Conservation (phyloP, 805 yeast genomes). For the Candida awuae region DNA sequence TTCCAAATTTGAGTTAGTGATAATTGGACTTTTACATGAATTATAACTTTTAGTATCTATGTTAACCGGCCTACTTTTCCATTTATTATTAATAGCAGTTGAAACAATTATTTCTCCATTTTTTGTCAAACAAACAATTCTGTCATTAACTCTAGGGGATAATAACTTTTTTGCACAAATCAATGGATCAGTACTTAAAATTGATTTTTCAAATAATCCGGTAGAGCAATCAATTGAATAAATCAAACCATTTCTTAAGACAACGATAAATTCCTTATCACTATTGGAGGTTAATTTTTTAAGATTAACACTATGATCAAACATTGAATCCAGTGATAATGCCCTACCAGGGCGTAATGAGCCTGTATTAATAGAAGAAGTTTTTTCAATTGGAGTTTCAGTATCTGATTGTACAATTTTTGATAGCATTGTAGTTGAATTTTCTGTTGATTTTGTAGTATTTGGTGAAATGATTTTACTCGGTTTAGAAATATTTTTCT, state of each 20-base stretch:
- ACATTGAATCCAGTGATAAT: conserved; percentile 27
- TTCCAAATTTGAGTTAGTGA: conserved; percentile 31
- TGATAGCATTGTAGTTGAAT: not conserved
- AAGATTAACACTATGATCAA: conserved; percentile 23
- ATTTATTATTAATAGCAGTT: conserved; percentile 55
- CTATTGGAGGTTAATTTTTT: conserved; percentile 23
- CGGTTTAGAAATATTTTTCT: conserved; percentile 5
- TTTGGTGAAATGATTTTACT: conserved; percentile 7
- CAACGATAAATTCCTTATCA: conserved; percentile 43
- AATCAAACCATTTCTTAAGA: conserved; percentile 44
- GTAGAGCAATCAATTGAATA: conserved; percentile 41
- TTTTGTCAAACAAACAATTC: conserved; percentile 48
- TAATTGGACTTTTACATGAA: conserved; percentile 31
- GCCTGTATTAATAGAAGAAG: not conserved
- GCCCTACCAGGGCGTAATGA: conserved; percentile 14
- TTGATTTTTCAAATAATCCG: conserved; percentile 34
- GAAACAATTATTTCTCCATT: conserved; percentile 51
- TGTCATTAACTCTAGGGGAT: conserved; percentile 70
- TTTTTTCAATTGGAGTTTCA: not conserved
- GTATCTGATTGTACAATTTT: not conserved
- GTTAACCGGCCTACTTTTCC: conserved; percentile 49
- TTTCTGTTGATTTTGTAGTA: not conserved
- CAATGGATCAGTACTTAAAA: conserved; percentile 30
- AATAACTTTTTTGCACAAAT: conserved; percentile 46
- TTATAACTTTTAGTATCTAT: conserved; percentile 42